Conservation (phyloP, 495 filamentous ascomycete species). For the Lichina pygmaea region DNA sequence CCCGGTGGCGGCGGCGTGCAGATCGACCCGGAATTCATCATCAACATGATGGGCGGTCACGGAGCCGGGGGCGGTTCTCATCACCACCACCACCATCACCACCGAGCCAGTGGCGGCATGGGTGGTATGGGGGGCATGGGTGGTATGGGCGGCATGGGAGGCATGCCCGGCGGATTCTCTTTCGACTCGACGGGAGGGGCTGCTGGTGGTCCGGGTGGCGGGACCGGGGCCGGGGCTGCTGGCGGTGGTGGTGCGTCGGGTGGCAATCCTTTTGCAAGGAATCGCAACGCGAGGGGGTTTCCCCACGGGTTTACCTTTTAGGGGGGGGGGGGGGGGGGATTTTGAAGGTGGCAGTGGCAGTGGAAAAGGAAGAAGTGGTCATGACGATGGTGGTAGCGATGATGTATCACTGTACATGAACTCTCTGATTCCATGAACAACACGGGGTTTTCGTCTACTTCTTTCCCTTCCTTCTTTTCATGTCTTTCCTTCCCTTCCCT, state of each 20-base stretch:
- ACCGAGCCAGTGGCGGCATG: neutral
- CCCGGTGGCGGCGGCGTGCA: conserved; percentile 11
- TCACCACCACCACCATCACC: neutral
- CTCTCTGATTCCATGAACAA: too few relatives aligned
- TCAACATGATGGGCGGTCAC: conserved; percentile 39
- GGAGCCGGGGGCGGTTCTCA: conserved; percentile 10
- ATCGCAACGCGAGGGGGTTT: too few relatives aligned
- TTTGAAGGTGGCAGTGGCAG: neutral
- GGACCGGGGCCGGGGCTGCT: neutral
- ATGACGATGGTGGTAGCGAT: too few relatives aligned
- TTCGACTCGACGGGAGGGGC: neutral
- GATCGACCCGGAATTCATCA: conserved; percentile 44
- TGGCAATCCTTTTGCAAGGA: too few relatives aligned
- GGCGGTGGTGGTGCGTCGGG: too few relatives aligned
- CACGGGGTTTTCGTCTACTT: neutral
- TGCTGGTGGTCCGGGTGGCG: neutral
- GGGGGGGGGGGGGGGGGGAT: neutral
- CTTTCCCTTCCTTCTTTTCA: neutral
- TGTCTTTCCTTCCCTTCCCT: neutral
- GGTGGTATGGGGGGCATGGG: neutral
- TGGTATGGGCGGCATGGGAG: neutral
- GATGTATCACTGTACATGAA: too few relatives aligned
- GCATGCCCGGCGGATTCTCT: neutral
- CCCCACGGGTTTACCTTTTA: neutral
- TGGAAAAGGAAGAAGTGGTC: neutral